Base-by-base conservation (phyloP, 2,329 filamentous ascomycete genomes). In the Colletotrichum eremochloae region DNA sequence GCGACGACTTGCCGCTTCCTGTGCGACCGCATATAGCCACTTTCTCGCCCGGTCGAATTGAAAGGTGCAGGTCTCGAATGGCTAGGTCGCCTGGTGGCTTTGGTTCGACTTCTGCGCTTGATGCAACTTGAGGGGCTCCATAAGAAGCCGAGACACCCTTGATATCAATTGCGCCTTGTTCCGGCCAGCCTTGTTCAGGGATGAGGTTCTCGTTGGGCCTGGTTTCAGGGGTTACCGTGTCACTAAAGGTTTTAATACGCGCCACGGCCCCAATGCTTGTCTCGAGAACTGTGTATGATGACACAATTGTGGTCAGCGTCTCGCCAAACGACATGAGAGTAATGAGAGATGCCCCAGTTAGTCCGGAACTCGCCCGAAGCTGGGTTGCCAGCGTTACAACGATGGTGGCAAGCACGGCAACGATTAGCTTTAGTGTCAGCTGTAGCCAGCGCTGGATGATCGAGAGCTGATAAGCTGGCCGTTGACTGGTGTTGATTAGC, bases 361-460 rank as follows among this genome's bases (percentile, higher is more conserved):
- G 81, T 0, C 80, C 82, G 1, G 81, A 77, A 56, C 78, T 81
- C 4, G 79, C 76, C 5, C 78, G 78, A 20, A 84, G 74, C 68
- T 83, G 81, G 0, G 88, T 87, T 0, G 86, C 84, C 0, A 90
- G 78, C 2, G 84, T 78, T 2, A 90, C 83, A 0, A 90, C 77
- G 1, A 86, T 71, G 1, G 86, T 79, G 0, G 86, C 86, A 18
- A 90, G 79, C 1, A 80, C 80, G 0, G 86, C 84, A 0, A 89
- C 85, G 0, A 89, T 76, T 4, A 89, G 73, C 61, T 87, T 82
- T 2, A 91, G 79, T 0, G 85, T 83, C 0, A 91, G 81, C 0
- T 77, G 82, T 0, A 91, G 82, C 89, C 89, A 91, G 52, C 85
- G 84, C 76, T 91, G 89, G 40, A 91, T n/a, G 75, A 86, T 86